A percentile compares a stretch with the other conserved stretches of the same genome.
Conservation (phyloP, 805 yeast species). For the Pichia nanzhaoensis region DNA sequence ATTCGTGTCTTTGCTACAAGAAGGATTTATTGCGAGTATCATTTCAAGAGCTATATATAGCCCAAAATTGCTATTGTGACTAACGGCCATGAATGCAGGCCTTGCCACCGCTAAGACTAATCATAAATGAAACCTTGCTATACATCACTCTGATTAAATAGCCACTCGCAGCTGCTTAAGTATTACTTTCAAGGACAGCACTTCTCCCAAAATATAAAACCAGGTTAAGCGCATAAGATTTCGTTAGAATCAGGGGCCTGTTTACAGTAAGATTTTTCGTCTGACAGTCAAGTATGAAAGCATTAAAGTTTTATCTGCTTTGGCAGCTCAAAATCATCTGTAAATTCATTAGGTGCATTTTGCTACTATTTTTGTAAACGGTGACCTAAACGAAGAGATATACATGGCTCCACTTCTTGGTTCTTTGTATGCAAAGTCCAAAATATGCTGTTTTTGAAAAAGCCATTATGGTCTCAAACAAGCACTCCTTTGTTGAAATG, state of each 20-base stretch:
- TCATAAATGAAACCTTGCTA: neutral
- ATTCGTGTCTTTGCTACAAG: neutral
- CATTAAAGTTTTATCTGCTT: conserved; percentile 6
- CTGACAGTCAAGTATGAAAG: conserved; percentile 4
- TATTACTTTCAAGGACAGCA: conserved; percentile 3
- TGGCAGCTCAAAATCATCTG: conserved; percentile 6
- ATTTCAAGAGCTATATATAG: neutral
- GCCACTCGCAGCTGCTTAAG: conserved; percentile 6
- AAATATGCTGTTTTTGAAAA: neutral
- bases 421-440: neutral
- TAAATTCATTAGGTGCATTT: conserved; percentile 16
- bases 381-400: conserved; percentile 9
- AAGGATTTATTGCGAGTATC: neutral
- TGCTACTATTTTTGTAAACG: conserved; percentile 13
- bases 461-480: conserved; percentile 5
- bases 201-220: conserved; percentile 4
- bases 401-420: conserved; percentile 6
- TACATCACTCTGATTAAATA: neutral
- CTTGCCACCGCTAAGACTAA: neutral
- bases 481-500: conserved; percentile 1
- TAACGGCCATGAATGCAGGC: neutral
- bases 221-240: conserved; percentile 2
- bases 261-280: conserved; percentile 2
- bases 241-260: conserved; percentile 2
- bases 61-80: neutral